Evolutionary conservation across 2,329 filamentous ascomycete species (phyloP).

Genomic region (Aspergillus novofumigatus): DNA sequence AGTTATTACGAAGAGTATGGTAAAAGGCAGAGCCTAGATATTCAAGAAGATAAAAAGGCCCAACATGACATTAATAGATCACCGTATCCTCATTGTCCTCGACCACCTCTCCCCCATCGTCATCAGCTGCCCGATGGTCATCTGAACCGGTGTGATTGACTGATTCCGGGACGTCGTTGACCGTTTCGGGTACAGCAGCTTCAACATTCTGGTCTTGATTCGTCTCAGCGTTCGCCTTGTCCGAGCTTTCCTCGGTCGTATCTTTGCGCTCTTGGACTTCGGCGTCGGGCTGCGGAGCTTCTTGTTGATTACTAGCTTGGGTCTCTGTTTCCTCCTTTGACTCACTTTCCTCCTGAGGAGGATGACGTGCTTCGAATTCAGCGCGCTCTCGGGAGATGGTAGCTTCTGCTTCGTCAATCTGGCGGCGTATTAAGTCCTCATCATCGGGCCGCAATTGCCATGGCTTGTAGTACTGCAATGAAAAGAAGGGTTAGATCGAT

Average conservation of each 20-base stretch:
- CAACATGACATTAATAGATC: slow-evolving; percentile 60
- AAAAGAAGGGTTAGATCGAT: not conserved
- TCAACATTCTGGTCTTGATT: slow-evolving; percentile 14
- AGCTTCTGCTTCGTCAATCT: slow-evolving; percentile 62
- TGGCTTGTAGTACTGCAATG: slow-evolving; percentile 72
- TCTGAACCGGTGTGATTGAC: slow-evolving; percentile 40
- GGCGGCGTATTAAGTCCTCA: slow-evolving; percentile 65
- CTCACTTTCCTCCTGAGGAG: slow-evolving; percentile 26
- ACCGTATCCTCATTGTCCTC: slow-evolving; percentile 87
- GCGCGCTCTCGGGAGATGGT: slow-evolving; percentile 61
- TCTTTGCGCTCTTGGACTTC: slow-evolving; percentile 27
- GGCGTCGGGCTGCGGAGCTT: slow-evolving; percentile 13
- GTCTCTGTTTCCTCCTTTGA: slow-evolving; percentile 9
- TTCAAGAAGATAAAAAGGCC: not conserved
- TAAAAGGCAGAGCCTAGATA: not conserved
- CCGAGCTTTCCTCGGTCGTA: slow-evolving; percentile 44
- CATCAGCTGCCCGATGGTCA: slow-evolving; percentile 50
- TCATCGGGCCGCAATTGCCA: slow-evolving; percentile 70
- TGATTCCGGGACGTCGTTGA: slow-evolving; percentile 22
- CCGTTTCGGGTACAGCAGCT: slow-evolving; percentile 16
- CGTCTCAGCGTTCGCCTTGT: slow-evolving; percentile 22
- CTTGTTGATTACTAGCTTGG: slow-evolving; percentile 27
- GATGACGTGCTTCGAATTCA: slow-evolving; percentile 54
- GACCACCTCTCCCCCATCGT: slow-evolving; percentile 71
- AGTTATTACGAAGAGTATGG: not conserved